A percentile compares a stretch with the other conserved stretches of the same genome.
These are phyloP conservation scores for Vigna unguiculata DNA, from an alignment of 306 rosid species.

Conservation along the genomic window DNA sequence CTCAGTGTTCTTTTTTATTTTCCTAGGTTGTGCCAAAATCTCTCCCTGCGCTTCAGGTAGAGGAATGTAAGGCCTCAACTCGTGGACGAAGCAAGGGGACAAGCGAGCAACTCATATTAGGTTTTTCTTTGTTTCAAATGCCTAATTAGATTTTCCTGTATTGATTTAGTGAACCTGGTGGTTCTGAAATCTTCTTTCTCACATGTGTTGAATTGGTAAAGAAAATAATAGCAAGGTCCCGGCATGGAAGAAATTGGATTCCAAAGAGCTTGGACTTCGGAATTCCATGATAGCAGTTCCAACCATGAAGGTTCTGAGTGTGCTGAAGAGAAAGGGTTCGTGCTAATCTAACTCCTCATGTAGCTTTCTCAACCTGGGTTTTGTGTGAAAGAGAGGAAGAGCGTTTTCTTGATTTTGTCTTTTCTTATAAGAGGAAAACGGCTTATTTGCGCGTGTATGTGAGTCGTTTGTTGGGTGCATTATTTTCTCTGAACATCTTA, in stretches of 20 bases:
- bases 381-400: background rate
- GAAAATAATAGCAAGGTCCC: constrained; percentile 51
- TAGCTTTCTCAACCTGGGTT: background rate
- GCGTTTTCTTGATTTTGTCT: constrained; percentile 16
- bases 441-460: background rate
- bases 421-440: background rate
- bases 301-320: constrained; percentile 68
- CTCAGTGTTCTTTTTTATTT: background rate
- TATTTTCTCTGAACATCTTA: background rate
- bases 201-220: constrained; percentile 34
- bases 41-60: constrained; percentile 56
- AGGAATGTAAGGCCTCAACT: constrained; percentile 41
- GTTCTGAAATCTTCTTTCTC: background rate
- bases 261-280: constrained; percentile 77
- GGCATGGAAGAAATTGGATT: constrained; percentile 72
- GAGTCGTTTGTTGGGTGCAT: background rate
- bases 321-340: constrained; percentile 71
- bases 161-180: constrained; percentile 27
- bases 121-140: background rate
- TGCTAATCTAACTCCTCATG: constrained; percentile 23
- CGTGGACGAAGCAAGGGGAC: constrained; percentile 53
- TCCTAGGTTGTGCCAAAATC: constrained; percentile 53
- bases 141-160: constrained; percentile 3
- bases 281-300: constrained; percentile 72
- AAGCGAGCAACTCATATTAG: background rate